phyloP scores from a whole-genome alignment of 1,284 basidiomycete species.

The Chondrostereum purpureum region DNA sequence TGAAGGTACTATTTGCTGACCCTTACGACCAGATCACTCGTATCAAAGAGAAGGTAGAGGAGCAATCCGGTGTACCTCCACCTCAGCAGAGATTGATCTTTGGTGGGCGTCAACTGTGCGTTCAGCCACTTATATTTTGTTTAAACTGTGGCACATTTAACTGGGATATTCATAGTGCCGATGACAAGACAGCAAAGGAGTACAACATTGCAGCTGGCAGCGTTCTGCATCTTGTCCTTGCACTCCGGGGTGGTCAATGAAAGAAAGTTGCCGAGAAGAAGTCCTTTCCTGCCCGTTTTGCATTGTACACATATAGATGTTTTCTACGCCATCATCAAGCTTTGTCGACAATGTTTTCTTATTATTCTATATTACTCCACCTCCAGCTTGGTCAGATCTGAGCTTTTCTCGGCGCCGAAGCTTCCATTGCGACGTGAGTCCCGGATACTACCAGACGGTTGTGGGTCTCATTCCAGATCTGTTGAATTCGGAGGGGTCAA shows the following conservation, averaged over 20 bases:
- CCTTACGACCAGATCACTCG: conserved; percentile 65
- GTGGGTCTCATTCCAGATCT: conserved; percentile 52
- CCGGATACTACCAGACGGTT: conserved; percentile 47
- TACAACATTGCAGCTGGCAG: conserved; percentile 79
- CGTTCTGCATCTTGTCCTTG: conserved; percentile 88
- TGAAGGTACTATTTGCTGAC: conserved; percentile 10
- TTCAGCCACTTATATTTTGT: conserved; percentile 16
- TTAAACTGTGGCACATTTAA: conserved; percentile 3
- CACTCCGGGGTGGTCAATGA: conserved; percentile 75
- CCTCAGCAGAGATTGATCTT: conserved; percentile 96
- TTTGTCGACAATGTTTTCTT: neutral
- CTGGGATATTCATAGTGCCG: conserved; percentile 39
- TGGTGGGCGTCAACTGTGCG: conserved; percentile 92
- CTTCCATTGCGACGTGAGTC: conserved; percentile 48
- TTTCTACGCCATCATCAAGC: neutral
- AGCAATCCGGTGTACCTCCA: conserved; percentile 98
- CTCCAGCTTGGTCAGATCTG: conserved; percentile 25
- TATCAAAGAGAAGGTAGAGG: conserved; percentile 98
- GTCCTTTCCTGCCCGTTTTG: neutral
- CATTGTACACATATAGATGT: neutral
- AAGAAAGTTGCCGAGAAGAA: neutral
- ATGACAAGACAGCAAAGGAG: conserved; percentile 85
- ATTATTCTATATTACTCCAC: neutral
- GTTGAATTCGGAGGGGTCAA: too few species aligned
- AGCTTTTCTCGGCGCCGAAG: conserved; percentile 31